A percentile compares a stretch with the other conserved stretches of the same genome.
Evolutionary conservation across 176 grass and related monocot species (phyloP).

Genomic region (Carex scoparia): DNA sequence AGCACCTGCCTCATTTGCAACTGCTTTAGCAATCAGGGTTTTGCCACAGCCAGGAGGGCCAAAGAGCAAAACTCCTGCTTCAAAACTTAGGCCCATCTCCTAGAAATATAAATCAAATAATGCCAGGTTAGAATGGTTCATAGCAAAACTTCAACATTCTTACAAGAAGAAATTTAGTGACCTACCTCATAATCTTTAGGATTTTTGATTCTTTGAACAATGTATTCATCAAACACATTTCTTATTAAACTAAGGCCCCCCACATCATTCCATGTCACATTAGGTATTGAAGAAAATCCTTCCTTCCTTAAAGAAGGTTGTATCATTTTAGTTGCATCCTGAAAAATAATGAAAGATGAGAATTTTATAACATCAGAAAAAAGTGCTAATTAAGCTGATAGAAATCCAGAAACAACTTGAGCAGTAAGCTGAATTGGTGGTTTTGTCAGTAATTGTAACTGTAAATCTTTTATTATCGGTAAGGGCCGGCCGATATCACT

Average conservation of each 20-base stretch:
- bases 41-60: constrained; percentile 96
- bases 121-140: constrained; percentile 8
- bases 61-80: constrained; percentile 83
- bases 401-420: not conserved
- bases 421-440: not conserved
- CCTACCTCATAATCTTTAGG: constrained; percentile 78
- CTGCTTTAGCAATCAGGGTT: constrained; percentile 97
- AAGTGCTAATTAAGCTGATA: not conserved
- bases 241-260: constrained; percentile 74
- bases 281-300: constrained; percentile 97
- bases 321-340: constrained; percentile 84
- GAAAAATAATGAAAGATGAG: constrained; percentile 7
- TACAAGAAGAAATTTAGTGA: not conserved
- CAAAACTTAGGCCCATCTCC: constrained; percentile 73
- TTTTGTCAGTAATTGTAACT: not conserved
- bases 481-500: not conserved
- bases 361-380: not conserved
- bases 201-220: constrained; percentile 75
- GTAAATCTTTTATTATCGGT: not conserved
- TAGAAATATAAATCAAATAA: constrained; percentile 13
- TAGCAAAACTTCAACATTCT: not conserved
- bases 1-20: constrained; percentile 92
- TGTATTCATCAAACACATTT: constrained; percentile 67
- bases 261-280: constrained; percentile 89
- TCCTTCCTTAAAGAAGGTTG: constrained; percentile 95